Conservation (phyloP, 768 basidiomycete species). For the Pisolithus tinctorius region DNA sequence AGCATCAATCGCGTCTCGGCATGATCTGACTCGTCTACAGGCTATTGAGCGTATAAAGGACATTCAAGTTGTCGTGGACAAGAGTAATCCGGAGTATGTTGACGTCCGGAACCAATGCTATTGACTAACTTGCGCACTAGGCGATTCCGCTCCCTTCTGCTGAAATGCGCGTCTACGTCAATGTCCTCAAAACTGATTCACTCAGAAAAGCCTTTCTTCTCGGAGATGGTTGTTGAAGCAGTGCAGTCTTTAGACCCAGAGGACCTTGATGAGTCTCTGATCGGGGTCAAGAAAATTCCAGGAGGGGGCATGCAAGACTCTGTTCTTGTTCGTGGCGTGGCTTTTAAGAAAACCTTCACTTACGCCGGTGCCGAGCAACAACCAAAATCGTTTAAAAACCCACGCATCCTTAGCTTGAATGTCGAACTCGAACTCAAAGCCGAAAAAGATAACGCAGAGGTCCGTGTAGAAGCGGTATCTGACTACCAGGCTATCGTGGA, state of each 20-base stretch:
- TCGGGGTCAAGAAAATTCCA: slow-evolving; percentile 96
- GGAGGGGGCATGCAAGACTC: slow-evolving; percentile 99
- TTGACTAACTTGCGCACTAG: slow-evolving; percentile 34
- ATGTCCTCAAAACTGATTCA: slow-evolving; percentile 99
- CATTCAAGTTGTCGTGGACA: slow-evolving; percentile 86
- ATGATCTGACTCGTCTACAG: slow-evolving; percentile 32
- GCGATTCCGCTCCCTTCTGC: slow-evolving; percentile 85
- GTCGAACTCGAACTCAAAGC: slow-evolving; percentile 98
- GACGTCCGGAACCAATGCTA: not conserved
- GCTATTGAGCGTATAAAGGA: slow-evolving; percentile 82
- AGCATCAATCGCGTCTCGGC: slow-evolving; percentile 1
- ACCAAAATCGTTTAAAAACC: slow-evolving; percentile 85
- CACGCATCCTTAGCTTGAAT: slow-evolving; percentile 89
- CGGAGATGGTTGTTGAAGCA: slow-evolving; percentile 97
- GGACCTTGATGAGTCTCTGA: slow-evolving; percentile 91
- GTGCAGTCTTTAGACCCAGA: slow-evolving; percentile 88
- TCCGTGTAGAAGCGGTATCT: slow-evolving; percentile 91
- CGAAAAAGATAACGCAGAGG: slow-evolving; percentile 98
- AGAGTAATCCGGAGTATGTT: slow-evolving; percentile 80
- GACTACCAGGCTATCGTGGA: slow-evolving; percentile 99
- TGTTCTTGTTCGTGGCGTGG: slow-evolving; percentile 79
- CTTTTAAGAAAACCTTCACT: slow-evolving; percentile 99
- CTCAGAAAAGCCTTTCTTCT: slow-evolving; percentile 98
- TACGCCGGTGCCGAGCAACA: slow-evolving; percentile 99
- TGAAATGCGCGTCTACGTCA: slow-evolving; percentile 98